phyloP scores from a whole-genome alignment of 192 early-diverging fungal genomes.

The Linderina pennispora region DNA sequence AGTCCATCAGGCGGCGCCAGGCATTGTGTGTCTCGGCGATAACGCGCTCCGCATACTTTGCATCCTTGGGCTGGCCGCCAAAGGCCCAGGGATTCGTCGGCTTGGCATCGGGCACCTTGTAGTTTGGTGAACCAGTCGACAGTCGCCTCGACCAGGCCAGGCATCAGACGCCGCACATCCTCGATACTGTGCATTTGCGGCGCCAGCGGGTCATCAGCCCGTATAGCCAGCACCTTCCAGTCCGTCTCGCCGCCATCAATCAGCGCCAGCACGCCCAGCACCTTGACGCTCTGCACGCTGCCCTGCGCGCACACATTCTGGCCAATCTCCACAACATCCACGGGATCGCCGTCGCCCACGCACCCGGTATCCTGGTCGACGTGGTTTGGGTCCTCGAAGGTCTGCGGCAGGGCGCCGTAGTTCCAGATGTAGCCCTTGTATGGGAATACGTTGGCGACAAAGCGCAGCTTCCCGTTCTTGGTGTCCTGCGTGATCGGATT shows the following conservation, averaged over 20 bases:
- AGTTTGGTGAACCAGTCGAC: constrained; percentile 96
- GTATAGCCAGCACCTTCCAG: constrained; percentile 94
- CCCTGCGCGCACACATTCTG: constrained; percentile 74
- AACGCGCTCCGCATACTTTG: constrained; percentile 77
- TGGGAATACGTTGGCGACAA: constrained; percentile 89
- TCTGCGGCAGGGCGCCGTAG: constrained; percentile 94
- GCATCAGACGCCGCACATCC: constrained; percentile 88
- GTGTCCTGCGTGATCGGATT: constrained; percentile 93
- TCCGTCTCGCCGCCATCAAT: constrained; percentile 94
- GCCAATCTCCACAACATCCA: constrained; percentile 92
- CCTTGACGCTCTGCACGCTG: constrained; percentile 92
- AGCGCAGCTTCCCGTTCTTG: constrained; percentile 92
- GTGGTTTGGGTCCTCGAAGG: constrained; percentile 88
- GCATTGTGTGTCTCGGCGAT: constrained; percentile 85
- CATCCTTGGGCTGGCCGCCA: constrained; percentile 63
- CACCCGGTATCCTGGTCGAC: constrained; percentile 81
- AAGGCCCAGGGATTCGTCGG: constrained; percentile 94
- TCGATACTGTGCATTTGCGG: constrained; percentile 89
- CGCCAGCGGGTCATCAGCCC: constrained; percentile 86
- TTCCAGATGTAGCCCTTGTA: constrained; percentile 98
- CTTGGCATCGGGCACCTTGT: constrained; percentile 97
- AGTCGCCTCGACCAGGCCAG: constrained; percentile 81
- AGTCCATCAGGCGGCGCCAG: constrained; percentile 78
- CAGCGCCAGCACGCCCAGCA: constrained; percentile 88
- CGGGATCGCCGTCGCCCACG: constrained; percentile 83